Evolutionary conservation across 1,284 basidiomycete species (phyloP).

Genomic region (Heterobasidion irregulare): DNA sequence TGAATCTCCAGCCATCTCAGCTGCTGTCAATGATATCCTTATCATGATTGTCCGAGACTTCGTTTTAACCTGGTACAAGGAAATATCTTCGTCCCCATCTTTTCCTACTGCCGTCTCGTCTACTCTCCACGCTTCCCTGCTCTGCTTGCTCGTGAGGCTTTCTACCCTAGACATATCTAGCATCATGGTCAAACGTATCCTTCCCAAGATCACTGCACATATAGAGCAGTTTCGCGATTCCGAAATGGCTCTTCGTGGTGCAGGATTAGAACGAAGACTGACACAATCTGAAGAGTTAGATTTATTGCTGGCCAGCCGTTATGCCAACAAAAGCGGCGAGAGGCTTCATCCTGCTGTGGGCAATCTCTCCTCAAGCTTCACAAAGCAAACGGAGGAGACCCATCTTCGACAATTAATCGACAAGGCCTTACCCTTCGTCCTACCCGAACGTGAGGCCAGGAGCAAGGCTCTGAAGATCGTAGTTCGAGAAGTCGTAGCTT

Average conservation of each 20-base stretch:
- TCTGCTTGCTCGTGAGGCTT: conserved; percentile 47
- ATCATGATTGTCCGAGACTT: conserved; percentile 79
- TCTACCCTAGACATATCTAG: conserved; percentile 65
- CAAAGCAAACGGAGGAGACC: conserved; percentile 81
- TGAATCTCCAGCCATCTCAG: conserved; percentile 53
- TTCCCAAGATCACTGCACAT: conserved; percentile 85
- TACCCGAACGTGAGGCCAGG: conserved; percentile 69
- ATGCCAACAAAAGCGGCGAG: conserved; percentile 52
- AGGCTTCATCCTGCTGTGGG: conserved; percentile 75
- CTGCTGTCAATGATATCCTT: conserved; percentile 69
- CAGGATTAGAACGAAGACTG: conserved; percentile 64
- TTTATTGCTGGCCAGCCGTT: conserved; percentile 73
- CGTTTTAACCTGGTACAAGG: conserved; percentile 78
- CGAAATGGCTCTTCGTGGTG: conserved; percentile 75
- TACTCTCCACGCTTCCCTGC: conserved; percentile 62
- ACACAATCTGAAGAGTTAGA: conserved; percentile 86
- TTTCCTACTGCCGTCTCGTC: conserved; percentile 83
- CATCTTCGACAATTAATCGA: conserved; percentile 73
- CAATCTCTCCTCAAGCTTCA: conserved; percentile 81
- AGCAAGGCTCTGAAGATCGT: conserved; percentile 71
- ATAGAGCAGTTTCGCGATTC: conserved; percentile 88
- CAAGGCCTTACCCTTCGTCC: conserved; percentile 57
- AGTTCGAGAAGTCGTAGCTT: conserved; percentile 77
- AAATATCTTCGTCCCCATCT: conserved; percentile 76
- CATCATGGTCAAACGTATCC: conserved; percentile 73